phyloP scores from a whole-genome alignment of 179 eudicot genomes.

The Actinidia arguta region DNA sequence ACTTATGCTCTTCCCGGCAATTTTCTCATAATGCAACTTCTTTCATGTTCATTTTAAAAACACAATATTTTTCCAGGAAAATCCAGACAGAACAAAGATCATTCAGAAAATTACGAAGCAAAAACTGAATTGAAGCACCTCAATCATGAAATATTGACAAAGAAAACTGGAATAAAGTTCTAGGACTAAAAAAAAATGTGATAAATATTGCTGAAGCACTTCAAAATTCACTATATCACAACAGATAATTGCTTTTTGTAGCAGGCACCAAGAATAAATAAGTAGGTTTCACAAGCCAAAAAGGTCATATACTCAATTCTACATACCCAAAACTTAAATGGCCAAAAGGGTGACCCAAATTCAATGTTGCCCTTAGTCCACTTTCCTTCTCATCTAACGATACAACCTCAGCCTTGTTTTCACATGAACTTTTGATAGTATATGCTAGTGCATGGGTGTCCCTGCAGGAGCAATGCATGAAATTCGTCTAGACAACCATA shows the following conservation, averaged over 20 bases:
- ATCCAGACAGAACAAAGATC: not conserved
- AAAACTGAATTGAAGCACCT: not conserved
- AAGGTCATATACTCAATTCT: not conserved
- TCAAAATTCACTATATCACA: not conserved
- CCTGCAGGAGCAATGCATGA: slow-evolving; percentile 49
- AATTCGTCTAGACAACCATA: not conserved
- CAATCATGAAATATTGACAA: not conserved
- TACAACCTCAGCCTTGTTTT: slow-evolving; percentile 97
- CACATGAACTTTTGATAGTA: slow-evolving; percentile 98
- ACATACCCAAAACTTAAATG: slow-evolving; percentile 65
- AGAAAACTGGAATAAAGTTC: not conserved
- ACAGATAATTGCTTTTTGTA: not conserved
- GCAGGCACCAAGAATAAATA: not conserved
- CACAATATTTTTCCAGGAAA: too few relatives aligned
- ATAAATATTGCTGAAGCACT: not conserved
- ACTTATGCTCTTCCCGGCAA: not conserved
- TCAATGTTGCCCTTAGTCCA: slow-evolving; percentile 91
- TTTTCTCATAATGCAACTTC: not conserved
- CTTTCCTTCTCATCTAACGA: slow-evolving; percentile 96
- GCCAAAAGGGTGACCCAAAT: slow-evolving; percentile 99
- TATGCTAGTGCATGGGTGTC: slow-evolving; percentile 83
- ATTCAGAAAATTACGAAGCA: not conserved
- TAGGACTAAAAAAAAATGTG: not conserved
- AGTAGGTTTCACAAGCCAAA: not conserved
- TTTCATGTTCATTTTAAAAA: not conserved